These are phyloP conservation scores for Trichoderma lentiforme DNA, from an alignment of 2,329 filamentous ascomycete species.

Conservation along the genomic window DNA sequence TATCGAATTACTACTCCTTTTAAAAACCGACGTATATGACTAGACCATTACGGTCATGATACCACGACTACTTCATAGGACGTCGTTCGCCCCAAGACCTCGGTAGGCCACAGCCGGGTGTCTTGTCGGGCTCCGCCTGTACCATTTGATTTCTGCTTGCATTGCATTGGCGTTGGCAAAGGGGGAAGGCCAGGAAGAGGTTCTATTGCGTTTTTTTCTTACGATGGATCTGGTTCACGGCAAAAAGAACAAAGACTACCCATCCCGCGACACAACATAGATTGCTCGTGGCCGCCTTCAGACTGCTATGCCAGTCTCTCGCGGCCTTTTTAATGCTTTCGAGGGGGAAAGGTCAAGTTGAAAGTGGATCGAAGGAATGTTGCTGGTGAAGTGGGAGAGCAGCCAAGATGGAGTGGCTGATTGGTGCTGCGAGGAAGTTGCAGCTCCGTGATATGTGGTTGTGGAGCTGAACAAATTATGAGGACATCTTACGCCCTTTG, in stretches of 20 bases:
- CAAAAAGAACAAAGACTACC: conserved; percentile 35
- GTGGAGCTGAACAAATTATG: conserved; percentile 12
- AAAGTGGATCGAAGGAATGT: conserved; percentile 16
- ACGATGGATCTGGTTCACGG: conserved; percentile 32
- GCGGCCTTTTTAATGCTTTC: conserved; percentile 31
- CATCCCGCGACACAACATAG: conserved; percentile 39
- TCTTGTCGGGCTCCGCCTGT: conserved; percentile 31
- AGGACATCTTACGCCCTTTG: conserved; percentile 18
- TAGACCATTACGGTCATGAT: conserved; percentile 44
- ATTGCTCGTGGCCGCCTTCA: conserved; percentile 34
- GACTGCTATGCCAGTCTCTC: conserved; percentile 10
- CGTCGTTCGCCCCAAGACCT: conserved; percentile 2
- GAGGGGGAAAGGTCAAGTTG: conserved; percentile 25
- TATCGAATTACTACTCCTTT: conserved; percentile 4
- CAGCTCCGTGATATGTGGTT: background rate
- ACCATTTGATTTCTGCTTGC: conserved; percentile 42
- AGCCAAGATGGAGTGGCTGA: background rate
- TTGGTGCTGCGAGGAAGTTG: conserved; percentile 1
- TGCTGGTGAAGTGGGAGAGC: conserved; percentile 11
- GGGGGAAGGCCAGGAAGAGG: conserved; percentile 33
- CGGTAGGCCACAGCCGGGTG: conserved; percentile 27
- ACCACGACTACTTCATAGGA: conserved; percentile 41
- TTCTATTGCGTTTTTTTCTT: conserved; percentile 27
- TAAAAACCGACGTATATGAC: conserved; percentile 38
- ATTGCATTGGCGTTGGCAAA: conserved; percentile 58